These are phyloP conservation scores for Nigrospora oryzae DNA, from an alignment of 2,329 filamentous ascomycete genomes.

Conservation along the genomic window DNA sequence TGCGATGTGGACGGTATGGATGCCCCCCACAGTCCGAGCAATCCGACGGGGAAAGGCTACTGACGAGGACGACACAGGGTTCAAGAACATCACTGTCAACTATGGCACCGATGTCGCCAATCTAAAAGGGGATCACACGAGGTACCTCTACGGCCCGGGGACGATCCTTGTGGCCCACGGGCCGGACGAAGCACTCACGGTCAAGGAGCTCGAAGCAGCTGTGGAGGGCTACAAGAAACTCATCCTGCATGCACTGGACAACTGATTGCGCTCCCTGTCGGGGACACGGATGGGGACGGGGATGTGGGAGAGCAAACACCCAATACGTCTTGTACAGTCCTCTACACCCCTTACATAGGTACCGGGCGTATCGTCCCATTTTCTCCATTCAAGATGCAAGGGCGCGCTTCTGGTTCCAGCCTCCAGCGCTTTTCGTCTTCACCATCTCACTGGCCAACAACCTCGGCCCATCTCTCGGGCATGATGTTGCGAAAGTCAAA, in stretches of 20 bases:
- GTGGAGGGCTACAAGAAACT: slow-evolving; percentile 72
- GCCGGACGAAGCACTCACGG: slow-evolving; percentile 69
- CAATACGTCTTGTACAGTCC: not conserved
- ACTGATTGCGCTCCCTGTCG: not conserved
- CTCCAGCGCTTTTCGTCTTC: not conserved
- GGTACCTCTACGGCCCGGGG: slow-evolving; percentile 60
- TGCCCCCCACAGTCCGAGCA: slow-evolving; percentile 1
- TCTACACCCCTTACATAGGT: not conserved
- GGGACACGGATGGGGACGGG: not conserved
- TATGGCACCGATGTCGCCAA: slow-evolving; percentile 91
- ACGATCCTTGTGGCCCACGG: slow-evolving; percentile 83
- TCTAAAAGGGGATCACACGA: slow-evolving; percentile 57
- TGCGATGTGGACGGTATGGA: slow-evolving; percentile 66
- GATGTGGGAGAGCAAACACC: not conserved
- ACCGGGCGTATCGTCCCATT: not conserved
- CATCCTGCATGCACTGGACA: slow-evolving; percentile 45
- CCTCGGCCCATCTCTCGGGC: slow-evolving; percentile 43
- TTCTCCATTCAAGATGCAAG: not conserved
- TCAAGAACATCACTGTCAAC: slow-evolving; percentile 77
- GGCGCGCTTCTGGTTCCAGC: not conserved
- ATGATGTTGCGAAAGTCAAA: slow-evolving; percentile 57
- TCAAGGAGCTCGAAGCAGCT: slow-evolving; percentile 67
- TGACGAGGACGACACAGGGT: slow-evolving; percentile 38
- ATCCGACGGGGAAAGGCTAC: not conserved
- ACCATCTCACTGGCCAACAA: slow-evolving; percentile 16